These are phyloP conservation scores for Phialocephala sp. DNA, from an alignment of 2,329 filamentous ascomycete species.

Conservation along the genomic window DNA sequence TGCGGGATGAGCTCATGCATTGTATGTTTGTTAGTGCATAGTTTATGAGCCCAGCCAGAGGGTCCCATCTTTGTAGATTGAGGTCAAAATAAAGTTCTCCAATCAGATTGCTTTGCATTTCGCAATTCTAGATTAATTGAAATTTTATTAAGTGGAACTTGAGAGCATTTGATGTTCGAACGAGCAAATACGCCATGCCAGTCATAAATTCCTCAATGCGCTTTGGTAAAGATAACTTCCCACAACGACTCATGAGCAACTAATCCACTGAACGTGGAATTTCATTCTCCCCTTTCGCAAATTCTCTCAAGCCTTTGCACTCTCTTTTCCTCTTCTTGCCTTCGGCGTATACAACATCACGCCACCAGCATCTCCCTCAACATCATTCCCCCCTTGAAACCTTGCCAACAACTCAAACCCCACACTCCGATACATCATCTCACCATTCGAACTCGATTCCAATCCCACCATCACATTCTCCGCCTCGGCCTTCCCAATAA, in stretches of 20 bases:
- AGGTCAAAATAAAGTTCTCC: background rate
- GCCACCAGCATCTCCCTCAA: conserved; percentile 18
- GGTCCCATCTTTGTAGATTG: background rate
- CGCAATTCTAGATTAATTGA: too few relatives aligned
- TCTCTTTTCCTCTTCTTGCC: background rate
- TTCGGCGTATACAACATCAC: conserved; percentile 27
- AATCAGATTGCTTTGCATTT: background rate
- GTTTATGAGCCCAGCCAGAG: background rate
- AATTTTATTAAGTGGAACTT: background rate
- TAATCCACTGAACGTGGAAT: background rate
- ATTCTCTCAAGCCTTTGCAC: too few relatives aligned
- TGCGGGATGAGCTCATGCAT: conserved; percentile 1
- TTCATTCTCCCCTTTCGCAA: background rate
- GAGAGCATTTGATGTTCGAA: background rate
- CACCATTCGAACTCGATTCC: conserved; percentile 35
- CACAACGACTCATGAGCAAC: background rate
- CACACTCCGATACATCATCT: conserved; percentile 35
- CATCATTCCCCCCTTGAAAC: conserved; percentile 17
- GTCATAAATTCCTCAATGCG: background rate
- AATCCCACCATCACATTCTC: conserved; percentile 36
- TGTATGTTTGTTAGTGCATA: background rate
- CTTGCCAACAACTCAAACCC: conserved; percentile 34
- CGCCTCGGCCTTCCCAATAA: conserved; percentile 32
- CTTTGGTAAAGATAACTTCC: background rate
- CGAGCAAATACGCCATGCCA: background rate